Percentiles rank a stretch among this genome's conserved stretches.
Evolutionary conservation across 495 filamentous ascomycete species (phyloP).

Genomic region (Hypoxylon lenormandii): DNA sequence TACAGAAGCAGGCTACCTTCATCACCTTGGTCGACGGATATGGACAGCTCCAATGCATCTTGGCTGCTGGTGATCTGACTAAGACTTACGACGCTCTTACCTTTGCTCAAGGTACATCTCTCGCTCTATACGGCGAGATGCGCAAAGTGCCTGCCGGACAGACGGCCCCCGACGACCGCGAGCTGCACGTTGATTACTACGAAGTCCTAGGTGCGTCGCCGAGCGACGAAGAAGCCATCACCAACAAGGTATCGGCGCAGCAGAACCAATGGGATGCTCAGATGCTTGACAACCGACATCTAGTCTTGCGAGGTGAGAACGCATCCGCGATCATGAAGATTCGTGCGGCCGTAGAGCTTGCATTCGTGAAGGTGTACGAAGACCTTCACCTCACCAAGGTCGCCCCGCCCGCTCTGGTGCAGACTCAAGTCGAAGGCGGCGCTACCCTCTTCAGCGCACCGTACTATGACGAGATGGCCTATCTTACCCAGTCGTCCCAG

Average conservation of each 20-base stretch:
- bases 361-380: conserved; percentile 84
- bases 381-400: conserved; percentile 85
- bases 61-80: conserved; percentile 79
- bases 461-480: conserved; percentile 95
- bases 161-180: conserved; percentile 85
- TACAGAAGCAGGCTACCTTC: conserved; percentile 89
- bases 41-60: conserved; percentile 87
- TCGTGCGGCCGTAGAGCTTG: conserved; percentile 81
- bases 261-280: conserved; percentile 76
- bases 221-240: conserved; percentile 91
- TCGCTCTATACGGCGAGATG: conserved; percentile 90
- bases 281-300: conserved; percentile 90
- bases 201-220: conserved; percentile 85
- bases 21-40: conserved; percentile 89
- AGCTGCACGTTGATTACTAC: conserved; percentile 95
- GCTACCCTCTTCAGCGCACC: conserved; percentile 91
- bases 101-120: conserved; percentile 87
- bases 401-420: conserved; percentile 94
- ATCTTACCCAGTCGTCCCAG: conserved; percentile 96
- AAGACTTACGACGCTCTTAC: conserved; percentile 93
- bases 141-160: conserved; percentile 80
- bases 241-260: conserved; percentile 84
- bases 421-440: conserved; percentile 97
- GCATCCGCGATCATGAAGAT: conserved; percentile 92
- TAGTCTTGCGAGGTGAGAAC: conserved; percentile 88